phyloP scores from a whole-genome alignment of 1,284 basidiomycete genomes.

The Phellinidium pouzarii region DNA sequence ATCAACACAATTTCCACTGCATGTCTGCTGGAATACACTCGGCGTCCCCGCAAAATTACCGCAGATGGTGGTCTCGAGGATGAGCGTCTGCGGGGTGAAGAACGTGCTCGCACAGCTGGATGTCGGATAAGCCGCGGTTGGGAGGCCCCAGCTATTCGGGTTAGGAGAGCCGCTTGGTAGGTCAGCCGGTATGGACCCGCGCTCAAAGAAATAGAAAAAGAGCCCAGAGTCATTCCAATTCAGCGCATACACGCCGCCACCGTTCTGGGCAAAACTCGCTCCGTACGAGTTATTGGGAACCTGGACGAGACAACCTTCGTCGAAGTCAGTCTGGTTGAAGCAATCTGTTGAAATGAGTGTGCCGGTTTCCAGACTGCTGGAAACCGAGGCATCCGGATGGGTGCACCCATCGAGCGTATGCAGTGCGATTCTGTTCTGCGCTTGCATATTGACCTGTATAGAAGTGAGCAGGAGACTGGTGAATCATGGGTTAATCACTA shows the following conservation, averaged over 20 bases:
- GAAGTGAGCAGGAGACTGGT: neutral
- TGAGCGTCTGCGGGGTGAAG: slow-evolving; percentile 18
- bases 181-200: slow-evolving; percentile 13
- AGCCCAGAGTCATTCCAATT: slow-evolving; percentile 38
- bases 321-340: slow-evolving; percentile 30
- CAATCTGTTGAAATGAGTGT: slow-evolving; percentile 21
- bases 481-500: neutral
- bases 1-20: slow-evolving; percentile 14
- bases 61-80: slow-evolving; percentile 22
- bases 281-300: slow-evolving; percentile 34
- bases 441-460: slow-evolving; percentile 20
- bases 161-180: slow-evolving; percentile 13
- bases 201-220: slow-evolving; percentile 38
- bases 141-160: slow-evolving; percentile 16
- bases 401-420: slow-evolving; percentile 29
- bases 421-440: slow-evolving; percentile 29
- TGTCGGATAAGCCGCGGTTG: slow-evolving; percentile 17
- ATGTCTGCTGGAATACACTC: slow-evolving; percentile 18
- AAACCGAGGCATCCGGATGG: slow-evolving; percentile 18
- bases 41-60: slow-evolving; percentile 21
- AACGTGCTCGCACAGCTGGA: slow-evolving; percentile 12
- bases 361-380: slow-evolving; percentile 13
- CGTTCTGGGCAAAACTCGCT: slow-evolving; percentile 30
- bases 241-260: slow-evolving; percentile 40
- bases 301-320: slow-evolving; percentile 38